These are phyloP conservation scores for Suillus luteus DNA, from an alignment of 768 basidiomycete genomes.

Conservation along the genomic window DNA sequence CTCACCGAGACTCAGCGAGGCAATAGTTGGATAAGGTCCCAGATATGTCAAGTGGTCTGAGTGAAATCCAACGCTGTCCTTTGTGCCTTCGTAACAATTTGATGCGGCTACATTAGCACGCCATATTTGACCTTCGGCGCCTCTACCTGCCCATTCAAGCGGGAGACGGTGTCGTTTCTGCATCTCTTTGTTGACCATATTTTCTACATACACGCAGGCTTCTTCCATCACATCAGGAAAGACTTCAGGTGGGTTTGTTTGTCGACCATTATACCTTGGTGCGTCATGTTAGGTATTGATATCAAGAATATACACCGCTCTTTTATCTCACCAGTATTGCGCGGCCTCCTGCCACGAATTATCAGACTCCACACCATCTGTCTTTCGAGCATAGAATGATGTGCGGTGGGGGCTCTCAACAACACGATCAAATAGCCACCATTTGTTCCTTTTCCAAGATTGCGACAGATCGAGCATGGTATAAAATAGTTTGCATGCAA, in stretches of 20 bases:
- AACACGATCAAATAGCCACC: slow-evolving; percentile 82
- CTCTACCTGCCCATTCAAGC: slow-evolving; percentile 62
- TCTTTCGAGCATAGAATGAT: slow-evolving; percentile 67
- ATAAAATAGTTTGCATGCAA: slow-evolving; percentile 77
- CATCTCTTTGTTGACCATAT: slow-evolving; percentile 71
- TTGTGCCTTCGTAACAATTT: slow-evolving; percentile 81
- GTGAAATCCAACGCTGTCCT: slow-evolving; percentile 81
- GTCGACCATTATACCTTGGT: slow-evolving; percentile 77
- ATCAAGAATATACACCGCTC: not conserved
- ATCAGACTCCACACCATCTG: slow-evolving; percentile 44
- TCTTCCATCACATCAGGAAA: slow-evolving; percentile 78
- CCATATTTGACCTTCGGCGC: slow-evolving; percentile 46
- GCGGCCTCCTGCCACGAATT: slow-evolving; percentile 71
- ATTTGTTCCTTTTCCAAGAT: slow-evolving; percentile 71
- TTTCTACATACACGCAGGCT: slow-evolving; percentile 71
- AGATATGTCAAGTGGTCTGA: slow-evolving; percentile 81
- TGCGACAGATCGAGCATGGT: slow-evolving; percentile 64
- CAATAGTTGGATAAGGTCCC: slow-evolving; percentile 84
- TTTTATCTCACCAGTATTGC: slow-evolving; percentile 60
- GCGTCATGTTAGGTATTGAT: slow-evolving; percentile 7
- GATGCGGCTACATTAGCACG: slow-evolving; percentile 84
- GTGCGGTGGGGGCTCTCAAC: slow-evolving; percentile 88
- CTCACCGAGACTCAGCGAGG: slow-evolving; percentile 78
- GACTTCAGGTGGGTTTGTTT: slow-evolving; percentile 51
- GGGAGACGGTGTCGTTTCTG: slow-evolving; percentile 58